A percentile compares a stretch with the other conserved stretches of the same genome.
phyloP scores from a whole-genome alignment of 176 grass and related monocot species.

The Oropetium thomaeum region DNA sequence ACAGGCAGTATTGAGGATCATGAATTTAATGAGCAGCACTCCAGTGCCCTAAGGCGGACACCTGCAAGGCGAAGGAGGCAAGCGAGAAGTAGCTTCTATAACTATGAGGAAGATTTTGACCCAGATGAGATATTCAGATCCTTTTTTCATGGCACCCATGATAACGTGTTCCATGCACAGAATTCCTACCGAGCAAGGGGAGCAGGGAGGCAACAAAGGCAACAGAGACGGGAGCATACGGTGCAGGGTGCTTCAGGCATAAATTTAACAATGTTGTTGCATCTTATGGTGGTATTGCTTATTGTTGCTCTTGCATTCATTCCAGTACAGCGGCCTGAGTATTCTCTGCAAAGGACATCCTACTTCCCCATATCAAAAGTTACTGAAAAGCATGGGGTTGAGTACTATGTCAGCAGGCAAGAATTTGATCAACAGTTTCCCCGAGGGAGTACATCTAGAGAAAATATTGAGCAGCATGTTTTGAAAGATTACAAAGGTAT shows the following conservation, averaged over 20 bases:
- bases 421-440: slow-evolving; percentile 84
- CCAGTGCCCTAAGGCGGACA: slow-evolving; percentile 49
- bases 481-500: slow-evolving; percentile 67
- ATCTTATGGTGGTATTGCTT: slow-evolving; percentile 49
- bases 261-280: slow-evolving; percentile 50
- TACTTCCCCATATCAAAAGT: slow-evolving; percentile 59
- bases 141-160: slow-evolving; percentile 73
- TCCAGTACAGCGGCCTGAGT: slow-evolving; percentile 52
- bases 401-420: slow-evolving; percentile 74
- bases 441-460: slow-evolving; percentile 53
- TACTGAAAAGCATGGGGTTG: slow-evolving; percentile 61
- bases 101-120: slow-evolving; percentile 63
- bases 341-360: slow-evolving; percentile 66
- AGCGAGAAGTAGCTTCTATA: slow-evolving; percentile 56
- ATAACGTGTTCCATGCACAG: slow-evolving; percentile 43
- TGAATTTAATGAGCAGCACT: slow-evolving; percentile 54
- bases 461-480: slow-evolving; percentile 65
- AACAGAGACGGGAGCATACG: slow-evolving; percentile 45
- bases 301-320: slow-evolving; percentile 46
- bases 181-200: slow-evolving; percentile 49
- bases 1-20: slow-evolving; percentile 53
- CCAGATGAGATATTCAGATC: slow-evolving; percentile 84
- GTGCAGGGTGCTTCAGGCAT: slow-evolving; percentile 23
- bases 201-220: slow-evolving; percentile 37
- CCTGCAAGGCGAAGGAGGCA: slow-evolving; percentile 44